phyloP scores from a whole-genome alignment of 768 basidiomycete species.

The Suillus paluster region DNA sequence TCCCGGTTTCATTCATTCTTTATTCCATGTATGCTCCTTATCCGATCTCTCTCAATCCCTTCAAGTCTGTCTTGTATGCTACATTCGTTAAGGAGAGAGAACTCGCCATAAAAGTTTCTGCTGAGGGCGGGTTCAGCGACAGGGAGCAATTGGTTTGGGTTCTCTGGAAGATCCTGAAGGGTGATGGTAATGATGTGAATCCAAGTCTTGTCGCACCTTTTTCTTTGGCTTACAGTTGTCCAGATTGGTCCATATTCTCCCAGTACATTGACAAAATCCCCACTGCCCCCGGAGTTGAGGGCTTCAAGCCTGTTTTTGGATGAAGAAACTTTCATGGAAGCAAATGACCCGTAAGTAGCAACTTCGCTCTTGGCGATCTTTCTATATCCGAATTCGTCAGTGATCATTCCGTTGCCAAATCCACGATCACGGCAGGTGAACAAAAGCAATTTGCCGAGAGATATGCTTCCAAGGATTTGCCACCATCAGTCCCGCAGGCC shows the following conservation, averaged over 20 bases:
- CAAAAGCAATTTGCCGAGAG: conserved; percentile 9
- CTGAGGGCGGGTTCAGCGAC: conserved; percentile 50
- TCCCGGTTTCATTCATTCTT: conserved; percentile 79
- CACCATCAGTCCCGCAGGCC: conserved; percentile 8
- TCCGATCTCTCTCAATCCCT: conserved; percentile 80
- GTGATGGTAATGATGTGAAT: conserved; percentile 77
- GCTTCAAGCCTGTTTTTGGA: conserved; percentile 73
- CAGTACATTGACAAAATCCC: conserved; percentile 71
- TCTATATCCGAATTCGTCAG: conserved; percentile 25
- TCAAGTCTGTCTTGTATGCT: conserved; percentile 72
- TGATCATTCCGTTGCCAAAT: conserved; percentile 13
- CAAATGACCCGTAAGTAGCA: conserved; percentile 51
- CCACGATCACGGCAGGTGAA: conserved; percentile 13
- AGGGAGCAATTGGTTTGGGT: conserved; percentile 87
- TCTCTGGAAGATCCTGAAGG: conserved; percentile 84
- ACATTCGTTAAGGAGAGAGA: conserved; percentile 73
- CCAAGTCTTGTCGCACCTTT: conserved; percentile 4
- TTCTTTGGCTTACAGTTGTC: conserved; percentile 10
- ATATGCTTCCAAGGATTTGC: conserved; percentile 5
- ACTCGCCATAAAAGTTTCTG: conserved; percentile 56
- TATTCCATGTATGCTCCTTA: conserved; percentile 82
- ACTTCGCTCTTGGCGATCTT: background rate
- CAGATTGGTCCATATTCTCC: conserved; percentile 87
- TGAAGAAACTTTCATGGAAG: conserved; percentile 54
- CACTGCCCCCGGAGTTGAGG: conserved; percentile 74